Evolutionary conservation across 2,329 filamentous ascomycete genomes (phyloP).

Genomic region (Colletotrichum tamarilloi): DNA sequence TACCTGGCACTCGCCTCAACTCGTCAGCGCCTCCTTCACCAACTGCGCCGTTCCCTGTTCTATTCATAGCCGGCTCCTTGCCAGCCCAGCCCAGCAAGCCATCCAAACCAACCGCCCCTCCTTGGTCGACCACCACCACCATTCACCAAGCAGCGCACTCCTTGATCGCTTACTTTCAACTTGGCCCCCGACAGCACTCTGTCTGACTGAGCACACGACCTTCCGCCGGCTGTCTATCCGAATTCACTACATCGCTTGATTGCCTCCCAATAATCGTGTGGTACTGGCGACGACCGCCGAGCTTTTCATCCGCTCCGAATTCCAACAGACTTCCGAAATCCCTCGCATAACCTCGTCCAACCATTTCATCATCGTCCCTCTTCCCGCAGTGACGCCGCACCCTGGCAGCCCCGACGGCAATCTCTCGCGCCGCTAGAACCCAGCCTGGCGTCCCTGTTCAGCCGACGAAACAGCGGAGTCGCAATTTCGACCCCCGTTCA

Average conservation of each 20-base stretch:
- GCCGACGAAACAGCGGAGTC: slow-evolving; percentile 36
- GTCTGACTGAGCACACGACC: slow-evolving; percentile 9
- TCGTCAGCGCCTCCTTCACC: slow-evolving; percentile 13
- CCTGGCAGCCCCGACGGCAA: slow-evolving; percentile 28
- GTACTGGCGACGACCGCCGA: background rate
- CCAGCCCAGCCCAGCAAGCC: slow-evolving; percentile 28
- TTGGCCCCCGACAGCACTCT: slow-evolving; percentile 5
- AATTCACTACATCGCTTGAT: background rate
- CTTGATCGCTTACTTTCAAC: background rate
- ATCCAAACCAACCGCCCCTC: slow-evolving; percentile 21
- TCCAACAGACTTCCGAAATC: background rate
- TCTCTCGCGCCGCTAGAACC: slow-evolving; percentile 28
- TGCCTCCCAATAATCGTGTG: background rate
- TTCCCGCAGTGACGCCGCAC: slow-evolving; percentile 15
- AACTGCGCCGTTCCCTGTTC: slow-evolving; percentile 28
- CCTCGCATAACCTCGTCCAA: background rate
- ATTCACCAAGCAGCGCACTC: slow-evolving; percentile 14
- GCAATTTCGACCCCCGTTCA: slow-evolving; percentile 33
- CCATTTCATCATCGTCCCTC: slow-evolving; percentile 2
- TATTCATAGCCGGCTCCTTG: slow-evolving; percentile 30
- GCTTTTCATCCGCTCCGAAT: background rate
- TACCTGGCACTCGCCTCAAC: background rate
- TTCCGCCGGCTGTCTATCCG: background rate
- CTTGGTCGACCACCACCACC: slow-evolving; percentile 11
- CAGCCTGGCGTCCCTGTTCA: slow-evolving; percentile 23